Evolutionary conservation across 108 stramenopile genomes (phyloP).

Genomic region (Nannochloropsis gaditana): DNA sequence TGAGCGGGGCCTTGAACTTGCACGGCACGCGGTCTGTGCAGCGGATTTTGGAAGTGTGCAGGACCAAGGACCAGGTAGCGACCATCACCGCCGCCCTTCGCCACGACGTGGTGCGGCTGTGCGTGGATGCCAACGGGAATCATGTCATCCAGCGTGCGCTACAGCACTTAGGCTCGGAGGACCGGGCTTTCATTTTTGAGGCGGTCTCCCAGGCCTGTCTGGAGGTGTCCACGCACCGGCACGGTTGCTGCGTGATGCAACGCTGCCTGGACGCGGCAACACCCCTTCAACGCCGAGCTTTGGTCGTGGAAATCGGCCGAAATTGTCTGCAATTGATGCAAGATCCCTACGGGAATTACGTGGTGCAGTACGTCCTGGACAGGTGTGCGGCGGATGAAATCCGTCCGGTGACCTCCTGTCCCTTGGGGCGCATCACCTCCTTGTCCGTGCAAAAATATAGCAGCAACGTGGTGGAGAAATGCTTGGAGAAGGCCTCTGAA

Average conservation of each 20-base stretch:
- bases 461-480: constrained; percentile 96
- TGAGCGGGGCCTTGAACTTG: constrained; percentile 85
- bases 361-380: constrained; percentile 90
- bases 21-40: constrained; percentile 95
- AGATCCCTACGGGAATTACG: constrained; percentile 96
- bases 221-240: constrained; percentile 91
- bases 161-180: constrained; percentile 78
- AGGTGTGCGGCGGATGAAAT: constrained; percentile 79
- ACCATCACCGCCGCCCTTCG: constrained; percentile 69
- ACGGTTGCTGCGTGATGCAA: constrained; percentile 97
- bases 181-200: constrained; percentile 85
- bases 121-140: constrained; percentile 95
- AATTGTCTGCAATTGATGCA: constrained; percentile 56
- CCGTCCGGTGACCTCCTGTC: constrained; percentile 65
- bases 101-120: constrained; percentile 82
- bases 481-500: constrained; percentile 84
- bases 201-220: constrained; percentile 62
- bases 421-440: constrained; percentile 69
- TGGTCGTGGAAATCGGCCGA: constrained; percentile 55
- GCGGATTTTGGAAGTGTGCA: constrained; percentile 89
- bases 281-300: constrained; percentile 67
- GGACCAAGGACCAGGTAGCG: constrained; percentile 54
- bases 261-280: constrained; percentile 86
- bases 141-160: constrained; percentile 91
- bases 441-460: constrained; percentile 94